Evolutionary conservation across 148 eudicot species (phyloP).

Genomic region (Chenopodium album): DNA sequence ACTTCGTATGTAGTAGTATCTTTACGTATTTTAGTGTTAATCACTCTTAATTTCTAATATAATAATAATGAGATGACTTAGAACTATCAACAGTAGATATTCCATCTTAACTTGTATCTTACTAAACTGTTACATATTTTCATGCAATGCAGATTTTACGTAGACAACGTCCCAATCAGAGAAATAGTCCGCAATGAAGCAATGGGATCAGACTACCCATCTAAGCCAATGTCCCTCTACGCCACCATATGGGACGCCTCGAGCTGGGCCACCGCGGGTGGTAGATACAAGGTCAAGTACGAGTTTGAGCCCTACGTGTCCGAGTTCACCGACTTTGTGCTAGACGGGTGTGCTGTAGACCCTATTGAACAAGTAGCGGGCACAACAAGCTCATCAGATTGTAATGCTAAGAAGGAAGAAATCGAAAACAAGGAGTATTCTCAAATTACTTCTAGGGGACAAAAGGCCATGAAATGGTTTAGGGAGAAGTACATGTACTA

Average conservation of each 20-base stretch:
- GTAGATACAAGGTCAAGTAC: conserved; percentile 65
- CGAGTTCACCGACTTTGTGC: conserved; percentile 75
- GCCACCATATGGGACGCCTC: conserved; percentile 99
- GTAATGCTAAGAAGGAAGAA: conserved; percentile 31
- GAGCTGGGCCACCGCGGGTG: conserved; percentile 87
- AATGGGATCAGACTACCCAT: conserved; percentile 88
- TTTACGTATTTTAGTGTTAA: too few species aligned
- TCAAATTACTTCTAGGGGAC: conserved; percentile 46
- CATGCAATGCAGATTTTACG: conserved; percentile 67
- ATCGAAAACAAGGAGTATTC: conserved; percentile 47
- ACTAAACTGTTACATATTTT: background rate
- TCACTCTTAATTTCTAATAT: too few species aligned
- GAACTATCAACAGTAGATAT: background rate
- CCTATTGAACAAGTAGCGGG: conserved; percentile 54
- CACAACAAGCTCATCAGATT: conserved; percentile 38
- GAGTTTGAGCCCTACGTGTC: conserved; percentile 75
- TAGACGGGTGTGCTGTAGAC: conserved; percentile 74
- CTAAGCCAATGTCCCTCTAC: conserved; percentile 93
- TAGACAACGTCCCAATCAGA: conserved; percentile 79
- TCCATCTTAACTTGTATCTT: background rate
- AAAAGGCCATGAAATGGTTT: conserved; percentile 61
- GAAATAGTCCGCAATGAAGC: conserved; percentile 52
- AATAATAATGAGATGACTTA: too few species aligned
- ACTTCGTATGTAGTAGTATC: too few species aligned
- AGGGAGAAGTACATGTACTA: conserved; percentile 79